Conservation (phyloP, 2,329 filamentous ascomycete genomes). For the Aspergillus pseudotamarii region DNA sequence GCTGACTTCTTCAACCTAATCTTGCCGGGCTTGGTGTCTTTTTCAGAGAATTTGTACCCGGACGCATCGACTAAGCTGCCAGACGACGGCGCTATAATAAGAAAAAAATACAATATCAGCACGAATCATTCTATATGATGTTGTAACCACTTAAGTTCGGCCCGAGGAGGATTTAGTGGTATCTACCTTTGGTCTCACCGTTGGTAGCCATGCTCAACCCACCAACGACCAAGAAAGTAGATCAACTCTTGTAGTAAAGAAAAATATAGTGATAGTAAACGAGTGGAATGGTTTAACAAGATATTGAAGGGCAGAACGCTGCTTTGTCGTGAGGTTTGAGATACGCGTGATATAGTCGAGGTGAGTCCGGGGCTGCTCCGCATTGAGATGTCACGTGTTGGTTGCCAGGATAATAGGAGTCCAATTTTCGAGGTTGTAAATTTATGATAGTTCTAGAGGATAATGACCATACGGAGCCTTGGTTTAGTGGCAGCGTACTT, state of each 20-base stretch:
- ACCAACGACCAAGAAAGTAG: conserved; percentile 12
- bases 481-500: background rate
- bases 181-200: conserved; percentile 40
- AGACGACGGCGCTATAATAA: conserved; percentile 7
- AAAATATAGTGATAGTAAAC: background rate
- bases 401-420: background rate
- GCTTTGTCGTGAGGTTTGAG: background rate
- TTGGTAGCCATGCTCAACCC: conserved; percentile 37
- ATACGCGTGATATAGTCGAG: conserved; percentile 2
- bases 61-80: conserved; percentile 48
- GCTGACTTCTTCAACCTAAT: conserved; percentile 47
- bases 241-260: background rate
- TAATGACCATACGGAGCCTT: background rate
- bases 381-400: background rate
- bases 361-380: conserved; percentile 2
- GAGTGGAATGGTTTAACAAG: background rate
- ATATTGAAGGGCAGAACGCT: background rate
- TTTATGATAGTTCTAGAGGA: background rate
- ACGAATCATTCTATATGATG: background rate
- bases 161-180: conserved; percentile 8
- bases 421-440: background rate
- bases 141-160: background rate
- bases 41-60: conserved; percentile 49
- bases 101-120: background rate
- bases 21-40: conserved; percentile 48